Evolutionary conservation across 805 yeast genomes (phyloP).

Genomic region (Ogataea pini): DNA sequence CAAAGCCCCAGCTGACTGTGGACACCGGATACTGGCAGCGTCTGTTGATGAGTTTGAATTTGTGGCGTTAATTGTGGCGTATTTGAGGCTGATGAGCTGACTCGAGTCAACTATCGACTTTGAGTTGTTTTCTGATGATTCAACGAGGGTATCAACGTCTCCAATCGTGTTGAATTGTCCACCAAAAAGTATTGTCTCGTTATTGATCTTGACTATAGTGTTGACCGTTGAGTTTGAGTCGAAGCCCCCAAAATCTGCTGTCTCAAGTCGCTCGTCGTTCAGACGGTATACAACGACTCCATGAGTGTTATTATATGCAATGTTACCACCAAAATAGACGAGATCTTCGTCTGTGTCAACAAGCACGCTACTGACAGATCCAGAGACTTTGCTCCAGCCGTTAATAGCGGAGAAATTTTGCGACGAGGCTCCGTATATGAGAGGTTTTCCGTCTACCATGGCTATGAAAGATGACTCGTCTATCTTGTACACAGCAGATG

Average conservation of each 20-base stretch:
- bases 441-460: slow-evolving; percentile 29
- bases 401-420: slow-evolving; percentile 6
- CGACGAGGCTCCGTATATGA: slow-evolving; percentile 17
- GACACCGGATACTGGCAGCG: slow-evolving; percentile 54
- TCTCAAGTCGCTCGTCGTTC: not conserved
- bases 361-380: slow-evolving; percentile 45
- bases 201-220: slow-evolving; percentile 54
- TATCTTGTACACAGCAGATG: slow-evolving; percentile 16
- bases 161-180: slow-evolving; percentile 73
- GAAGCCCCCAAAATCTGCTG: slow-evolving; percentile 65
- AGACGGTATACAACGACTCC: slow-evolving; percentile 62
- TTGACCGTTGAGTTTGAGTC: slow-evolving; percentile 57
- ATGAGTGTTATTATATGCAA: slow-evolving; percentile 48
- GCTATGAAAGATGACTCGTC: slow-evolving; percentile 24
- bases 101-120: slow-evolving; percentile 48
- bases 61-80: slow-evolving; percentile 53
- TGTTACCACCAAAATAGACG: slow-evolving; percentile 81
- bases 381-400: slow-evolving; percentile 36
- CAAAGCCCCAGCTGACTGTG: slow-evolving; percentile 38
- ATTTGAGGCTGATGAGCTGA: slow-evolving; percentile 59
- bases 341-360: slow-evolving; percentile 48
- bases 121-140: slow-evolving; percentile 26
- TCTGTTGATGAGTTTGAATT: slow-evolving; percentile 40
- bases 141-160: slow-evolving; percentile 41
- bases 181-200: slow-evolving; percentile 67